A percentile compares a stretch with the other conserved stretches of the same genome.
Evolutionary conservation across 1,139 yeast species (phyloP).

Genomic region (Pichia sp.): DNA sequence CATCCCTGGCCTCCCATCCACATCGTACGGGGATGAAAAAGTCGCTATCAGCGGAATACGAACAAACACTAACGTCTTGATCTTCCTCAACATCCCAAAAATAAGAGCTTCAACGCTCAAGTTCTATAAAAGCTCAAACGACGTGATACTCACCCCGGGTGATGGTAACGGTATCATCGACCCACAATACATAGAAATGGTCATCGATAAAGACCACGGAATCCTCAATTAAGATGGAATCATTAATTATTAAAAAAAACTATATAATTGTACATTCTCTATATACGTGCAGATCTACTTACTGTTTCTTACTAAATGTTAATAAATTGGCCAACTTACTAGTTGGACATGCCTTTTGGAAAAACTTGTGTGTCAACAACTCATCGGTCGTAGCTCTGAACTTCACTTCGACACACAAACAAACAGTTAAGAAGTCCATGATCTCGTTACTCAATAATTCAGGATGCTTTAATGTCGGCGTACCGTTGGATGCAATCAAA

Average conservation of each 20-base stretch:
- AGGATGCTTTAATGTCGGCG: constrained; percentile 79
- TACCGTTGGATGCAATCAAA: constrained; percentile 44
- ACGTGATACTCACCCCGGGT: constrained; percentile 72
- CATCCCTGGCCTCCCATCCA: no score
- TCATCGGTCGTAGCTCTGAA: no score
- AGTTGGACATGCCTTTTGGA: no score
- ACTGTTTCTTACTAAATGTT: no score
- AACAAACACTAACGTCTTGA: constrained; percentile 52
- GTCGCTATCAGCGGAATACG: constrained; percentile 73
- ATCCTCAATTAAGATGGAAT: no score
- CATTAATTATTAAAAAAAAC: no score
- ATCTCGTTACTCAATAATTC: constrained; percentile 74
- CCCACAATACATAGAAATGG: constrained; percentile 40
- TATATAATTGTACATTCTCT: no score
- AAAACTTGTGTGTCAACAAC: no score
- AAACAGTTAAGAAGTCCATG: constrained; percentile 56
- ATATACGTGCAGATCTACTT: no score
- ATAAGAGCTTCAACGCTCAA: constrained; percentile 46
- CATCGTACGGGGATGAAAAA: no score
- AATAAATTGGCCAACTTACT: no score
- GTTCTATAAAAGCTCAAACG: constrained; percentile 66
- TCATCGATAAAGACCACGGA: constrained; percentile 22
- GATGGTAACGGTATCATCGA: constrained; percentile 52
- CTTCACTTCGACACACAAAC: no score
- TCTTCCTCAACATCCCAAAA: constrained; percentile 57